Evolutionary conservation across 306 rosid genomes (phyloP), one percentile per base, ranked within the genome.

Genomic region (Argentina anserina): DNA sequence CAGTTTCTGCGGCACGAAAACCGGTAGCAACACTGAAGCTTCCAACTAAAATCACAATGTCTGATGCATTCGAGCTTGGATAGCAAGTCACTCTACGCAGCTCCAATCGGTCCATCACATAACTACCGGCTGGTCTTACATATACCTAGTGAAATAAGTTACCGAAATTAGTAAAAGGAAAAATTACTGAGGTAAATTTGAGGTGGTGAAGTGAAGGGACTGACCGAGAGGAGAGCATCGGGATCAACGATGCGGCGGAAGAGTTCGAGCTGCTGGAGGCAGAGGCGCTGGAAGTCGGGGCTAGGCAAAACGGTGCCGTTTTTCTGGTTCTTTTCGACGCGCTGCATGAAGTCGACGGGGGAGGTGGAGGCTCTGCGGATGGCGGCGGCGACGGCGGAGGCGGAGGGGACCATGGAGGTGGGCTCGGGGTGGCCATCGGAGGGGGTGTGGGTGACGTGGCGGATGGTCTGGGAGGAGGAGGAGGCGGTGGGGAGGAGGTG

Each of bases 91-190:
- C 94, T 70, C 98, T 78, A 75, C 94, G 89, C 53, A 94, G 83
- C 89, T 94, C 98, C 66, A 94, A 85, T 15, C 89, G 91, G 77
- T 94, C 97, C 98, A 94, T 94, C 81, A 94, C 97, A 77, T 91
- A 94, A 79, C 97, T 89, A 49, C 97, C 98, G 21, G 98, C 97
- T 28, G 98, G 98, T 81, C 98, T 91, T 20, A 94, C 97, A 75
- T 94, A 94, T 9, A 94, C 96, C 98, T 94, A 70, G 21, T 17
- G 0, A 31, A 9, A 77, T 40, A 66, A 12, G 33, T n/a, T n/a
- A 18, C 20, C 74, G 13, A 21, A 70, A 36, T 37, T 37, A 52
- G 25, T 14, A 8, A 52, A 8, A 31, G 13, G 2, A 34, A 29
- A 47, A 5, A 13, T 12, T 23, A 33, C 20, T 21, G 6, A 34